A percentile compares a stretch with the other conserved stretches of the same genome.
These are phyloP conservation scores for Nicotiana sylvestris DNA, from an alignment of 257 asterid genomes.

Conservation along the genomic window DNA sequence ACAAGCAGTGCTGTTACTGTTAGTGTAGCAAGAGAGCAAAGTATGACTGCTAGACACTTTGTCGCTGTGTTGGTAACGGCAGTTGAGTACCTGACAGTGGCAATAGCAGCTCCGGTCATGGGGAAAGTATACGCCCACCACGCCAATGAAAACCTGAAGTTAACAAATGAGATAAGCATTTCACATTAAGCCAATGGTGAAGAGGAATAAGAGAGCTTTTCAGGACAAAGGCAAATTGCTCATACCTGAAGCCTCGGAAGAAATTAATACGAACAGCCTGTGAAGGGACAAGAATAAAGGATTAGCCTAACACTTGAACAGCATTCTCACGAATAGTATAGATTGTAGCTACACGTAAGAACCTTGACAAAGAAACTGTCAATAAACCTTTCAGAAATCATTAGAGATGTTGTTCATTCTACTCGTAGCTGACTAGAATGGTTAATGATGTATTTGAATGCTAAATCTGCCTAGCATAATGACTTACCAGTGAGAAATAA, in stretches of 20 bases:
- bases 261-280: slow-evolving; percentile 85
- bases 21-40: slow-evolving; percentile 49
- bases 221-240: not conserved
- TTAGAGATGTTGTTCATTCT: not conserved
- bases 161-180: not conserved
- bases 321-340: too few species aligned
- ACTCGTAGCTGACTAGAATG: not conserved
- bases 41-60: slow-evolving; percentile 32
- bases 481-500: slow-evolving; percentile 66
- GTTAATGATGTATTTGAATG: not conserved
- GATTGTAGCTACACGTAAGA: too few species aligned
- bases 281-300: not conserved
- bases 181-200: not conserved
- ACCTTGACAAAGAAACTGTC: not conserved
- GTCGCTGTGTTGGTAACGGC: slow-evolving; percentile 38
- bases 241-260: slow-evolving; percentile 75
- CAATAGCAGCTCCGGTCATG: slow-evolving; percentile 77
- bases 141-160: slow-evolving; percentile 57
- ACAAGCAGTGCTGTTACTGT: slow-evolving; percentile 51
- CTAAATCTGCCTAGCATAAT: not conserved
- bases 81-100: slow-evolving; percentile 55
- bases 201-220: not conserved
- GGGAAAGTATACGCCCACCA: slow-evolving; percentile 99
- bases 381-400: not conserved
- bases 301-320: slow-evolving; percentile 9